Conservation (phyloP, 192 early-diverging fungal species). For the Chytriomyces hyalinus region DNA sequence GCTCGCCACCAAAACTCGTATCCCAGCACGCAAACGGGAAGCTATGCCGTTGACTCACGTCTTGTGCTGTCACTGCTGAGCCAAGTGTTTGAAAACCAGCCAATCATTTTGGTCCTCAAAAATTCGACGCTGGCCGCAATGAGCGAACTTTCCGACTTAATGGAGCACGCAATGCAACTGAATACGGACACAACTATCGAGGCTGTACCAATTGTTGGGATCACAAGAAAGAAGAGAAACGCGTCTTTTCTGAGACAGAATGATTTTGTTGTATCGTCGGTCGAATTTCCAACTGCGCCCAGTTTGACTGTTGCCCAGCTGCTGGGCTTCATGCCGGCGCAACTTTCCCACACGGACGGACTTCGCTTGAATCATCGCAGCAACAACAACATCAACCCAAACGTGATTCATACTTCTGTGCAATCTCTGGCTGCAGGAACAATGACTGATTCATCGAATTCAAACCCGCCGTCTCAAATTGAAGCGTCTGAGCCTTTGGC, state of each 20-base stretch:
- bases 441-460: too few species aligned
- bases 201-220: background rate
- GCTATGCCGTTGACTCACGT: background rate
- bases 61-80: conserved; percentile 1
- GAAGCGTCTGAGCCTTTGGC: too few species aligned
- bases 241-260: background rate
- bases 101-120: background rate
- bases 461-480: too few species aligned
- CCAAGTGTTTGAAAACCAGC: background rate
- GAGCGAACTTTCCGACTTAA: conserved; percentile 1
- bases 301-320: conserved; percentile 12
- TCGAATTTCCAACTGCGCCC: conserved; percentile 7
- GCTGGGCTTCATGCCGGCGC: background rate
- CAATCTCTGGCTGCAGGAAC: too few species aligned
- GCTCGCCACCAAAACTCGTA: background rate
- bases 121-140: background rate
- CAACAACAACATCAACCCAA: too few species aligned
- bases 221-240: background rate
- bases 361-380: too few species aligned
- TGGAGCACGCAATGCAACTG: conserved; percentile 6
- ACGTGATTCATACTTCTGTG: too few species aligned
- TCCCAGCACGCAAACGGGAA: background rate
- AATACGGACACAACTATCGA: background rate
- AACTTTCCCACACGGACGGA: too few species aligned
- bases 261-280: conserved; percentile 19